Conservation (phyloP, 345 rosid genomes). For the Pugionium cornutum region DNA sequence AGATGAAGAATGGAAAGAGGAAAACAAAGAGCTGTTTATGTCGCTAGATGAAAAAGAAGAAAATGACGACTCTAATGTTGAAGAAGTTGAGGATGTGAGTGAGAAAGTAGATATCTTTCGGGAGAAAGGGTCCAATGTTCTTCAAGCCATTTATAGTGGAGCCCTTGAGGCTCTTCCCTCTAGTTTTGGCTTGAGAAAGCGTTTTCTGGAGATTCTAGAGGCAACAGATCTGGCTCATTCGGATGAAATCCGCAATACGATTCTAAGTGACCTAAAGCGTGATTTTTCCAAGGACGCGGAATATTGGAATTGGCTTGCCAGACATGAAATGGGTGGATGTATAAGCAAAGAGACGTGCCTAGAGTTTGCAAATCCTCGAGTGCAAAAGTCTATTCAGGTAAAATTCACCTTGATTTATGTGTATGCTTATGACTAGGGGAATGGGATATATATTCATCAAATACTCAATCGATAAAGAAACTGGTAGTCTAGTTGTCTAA, state of each 20-base stretch:
- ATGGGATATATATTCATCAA: neutral
- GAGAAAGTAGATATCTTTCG: slow-evolving; percentile 55
- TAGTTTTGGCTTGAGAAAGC: slow-evolving; percentile 68
- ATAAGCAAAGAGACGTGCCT: slow-evolving; percentile 31
- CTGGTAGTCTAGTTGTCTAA: neutral
- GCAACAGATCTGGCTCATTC: slow-evolving; percentile 66
- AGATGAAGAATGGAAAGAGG: slow-evolving; percentile 67
- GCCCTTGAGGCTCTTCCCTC: slow-evolving; percentile 73
- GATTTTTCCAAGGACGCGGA: slow-evolving; percentile 66
- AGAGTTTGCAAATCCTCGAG: slow-evolving; percentile 35
- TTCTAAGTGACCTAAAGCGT: slow-evolving; percentile 72
- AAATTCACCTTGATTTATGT: slow-evolving; percentile 11
- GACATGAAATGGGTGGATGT: slow-evolving; percentile 52
- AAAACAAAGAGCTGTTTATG: slow-evolving; percentile 69
- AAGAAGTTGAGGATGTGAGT: slow-evolving; percentile 49
- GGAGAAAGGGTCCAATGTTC: slow-evolving; percentile 63
- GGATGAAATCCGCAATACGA: slow-evolving; percentile 55
- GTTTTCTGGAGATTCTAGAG: slow-evolving; percentile 74
- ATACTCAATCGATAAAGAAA: neutral
- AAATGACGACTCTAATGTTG: slow-evolving; percentile 42
- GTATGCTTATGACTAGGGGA: slow-evolving; percentile 1
- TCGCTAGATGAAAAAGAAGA: slow-evolving; percentile 53
- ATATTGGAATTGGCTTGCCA: slow-evolving; percentile 95
- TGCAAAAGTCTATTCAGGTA: slow-evolving; percentile 76
- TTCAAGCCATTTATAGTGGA: slow-evolving; percentile 63